A percentile compares a stretch with the other conserved stretches of the same genome.
phyloP scores from a whole-genome alignment of 352 stramenopile species.

The Phytopythium montanum region DNA sequence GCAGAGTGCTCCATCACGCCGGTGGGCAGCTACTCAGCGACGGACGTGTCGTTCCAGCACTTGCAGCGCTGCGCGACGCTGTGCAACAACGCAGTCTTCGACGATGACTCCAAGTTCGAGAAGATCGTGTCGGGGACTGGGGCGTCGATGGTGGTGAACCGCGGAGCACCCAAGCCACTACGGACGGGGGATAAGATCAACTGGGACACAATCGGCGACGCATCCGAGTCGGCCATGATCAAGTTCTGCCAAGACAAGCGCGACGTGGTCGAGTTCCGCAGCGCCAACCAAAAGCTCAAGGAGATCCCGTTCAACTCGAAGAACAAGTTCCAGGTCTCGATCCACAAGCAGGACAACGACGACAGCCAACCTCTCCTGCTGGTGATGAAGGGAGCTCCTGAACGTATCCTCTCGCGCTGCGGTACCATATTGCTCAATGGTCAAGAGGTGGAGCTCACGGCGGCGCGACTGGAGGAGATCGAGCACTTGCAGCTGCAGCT shows the following conservation, averaged over 20 bases:
- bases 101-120: slow-evolving; percentile 73
- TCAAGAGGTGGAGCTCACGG: slow-evolving; percentile 60
- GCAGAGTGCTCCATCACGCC: slow-evolving; percentile 74
- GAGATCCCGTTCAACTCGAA: slow-evolving; percentile 85
- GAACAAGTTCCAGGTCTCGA: slow-evolving; percentile 84
- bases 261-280: slow-evolving; percentile 21
- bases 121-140: slow-evolving; percentile 22
- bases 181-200: slow-evolving; percentile 33
- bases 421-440: slow-evolving; percentile 65
- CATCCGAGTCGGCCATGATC: slow-evolving; percentile 39
- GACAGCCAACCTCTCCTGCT: slow-evolving; percentile 55
- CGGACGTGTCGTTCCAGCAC: slow-evolving; percentile 42
- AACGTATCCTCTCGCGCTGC: slow-evolving; percentile 94
- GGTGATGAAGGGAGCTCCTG: slow-evolving; percentile 96
- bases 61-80: slow-evolving; percentile 85
- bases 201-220: slow-evolving; percentile 37
- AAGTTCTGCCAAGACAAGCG: slow-evolving; percentile 33
- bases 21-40: slow-evolving; percentile 47
- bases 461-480: slow-evolving; percentile 79
- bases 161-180: slow-evolving; percentile 21
- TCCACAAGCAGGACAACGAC: slow-evolving; percentile 80
- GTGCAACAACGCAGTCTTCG: slow-evolving; percentile 90
- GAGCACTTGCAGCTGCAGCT: slow-evolving; percentile 44
- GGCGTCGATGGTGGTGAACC: slow-evolving; percentile 9
- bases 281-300: slow-evolving; percentile 50